Evolutionary conservation across 495 filamentous ascomycete species (phyloP).

Genomic region (Penicillium paradoxum): DNA sequence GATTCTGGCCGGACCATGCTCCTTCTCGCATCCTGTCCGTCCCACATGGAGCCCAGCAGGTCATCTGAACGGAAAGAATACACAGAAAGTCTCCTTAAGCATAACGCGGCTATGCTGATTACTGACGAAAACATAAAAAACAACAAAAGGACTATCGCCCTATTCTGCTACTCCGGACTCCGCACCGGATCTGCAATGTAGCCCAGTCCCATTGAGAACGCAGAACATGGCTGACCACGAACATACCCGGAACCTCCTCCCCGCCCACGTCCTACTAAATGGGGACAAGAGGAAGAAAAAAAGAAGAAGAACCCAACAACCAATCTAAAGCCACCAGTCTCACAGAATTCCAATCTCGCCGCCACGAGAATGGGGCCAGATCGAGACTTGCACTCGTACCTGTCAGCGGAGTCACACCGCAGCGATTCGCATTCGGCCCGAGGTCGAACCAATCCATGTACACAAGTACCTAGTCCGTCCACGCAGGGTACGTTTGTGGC

Average conservation of each 20-base stretch:
- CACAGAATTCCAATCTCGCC: conserved; percentile 16
- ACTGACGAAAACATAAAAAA: background rate
- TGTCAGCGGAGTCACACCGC: conserved; percentile 23
- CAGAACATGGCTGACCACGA: background rate
- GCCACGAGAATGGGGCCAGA: conserved; percentile 14
- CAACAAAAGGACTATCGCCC: background rate
- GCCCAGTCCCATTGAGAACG: conserved; percentile 1
- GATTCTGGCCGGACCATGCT: conserved; percentile 6
- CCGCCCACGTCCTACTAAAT: background rate
- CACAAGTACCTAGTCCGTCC: background rate
- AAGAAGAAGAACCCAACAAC: background rate
- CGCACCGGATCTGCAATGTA: background rate
- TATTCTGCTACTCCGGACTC: no score
- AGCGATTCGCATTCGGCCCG: conserved; percentile 18
- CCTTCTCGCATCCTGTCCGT: conserved; percentile 5
- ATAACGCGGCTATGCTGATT: conserved; percentile 19
- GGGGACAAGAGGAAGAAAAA: background rate
- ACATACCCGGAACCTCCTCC: background rate
- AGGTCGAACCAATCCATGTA: conserved; percentile 12
- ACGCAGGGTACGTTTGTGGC: background rate
- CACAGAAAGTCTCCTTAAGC: background rate
- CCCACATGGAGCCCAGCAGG: conserved; percentile 14
- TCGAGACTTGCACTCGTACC: conserved; percentile 17
- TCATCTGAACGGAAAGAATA: conserved; percentile 21
- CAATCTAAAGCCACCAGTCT: conserved; percentile 5